A percentile compares a stretch with the other conserved stretches of the same genome.
Conservation (phyloP, 768 basidiomycete genomes). For the Lenzites betulinus region DNA sequence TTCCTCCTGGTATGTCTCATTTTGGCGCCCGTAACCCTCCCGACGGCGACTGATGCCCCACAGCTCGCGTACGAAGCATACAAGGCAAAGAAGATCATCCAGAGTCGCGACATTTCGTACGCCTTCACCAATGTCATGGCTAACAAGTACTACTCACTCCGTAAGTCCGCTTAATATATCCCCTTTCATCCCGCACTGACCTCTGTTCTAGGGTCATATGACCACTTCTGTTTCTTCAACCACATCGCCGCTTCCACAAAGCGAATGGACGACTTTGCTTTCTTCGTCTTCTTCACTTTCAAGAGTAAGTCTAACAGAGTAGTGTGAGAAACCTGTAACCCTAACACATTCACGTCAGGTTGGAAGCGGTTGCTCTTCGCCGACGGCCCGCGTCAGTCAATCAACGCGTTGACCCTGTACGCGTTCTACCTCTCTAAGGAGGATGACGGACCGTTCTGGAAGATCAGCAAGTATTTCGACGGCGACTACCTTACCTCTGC, state of each 20-base stretch:
- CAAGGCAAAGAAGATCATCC: slow-evolving; percentile 93
- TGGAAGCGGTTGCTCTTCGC: slow-evolving; percentile 90
- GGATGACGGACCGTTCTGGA: slow-evolving; percentile 57
- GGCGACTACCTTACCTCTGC: slow-evolving; percentile 74
- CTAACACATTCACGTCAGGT: too few species aligned
- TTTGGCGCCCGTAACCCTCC: neutral
- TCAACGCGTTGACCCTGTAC: slow-evolving; percentile 97
- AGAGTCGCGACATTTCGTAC: slow-evolving; percentile 94
- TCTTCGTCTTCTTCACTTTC: slow-evolving; percentile 99
- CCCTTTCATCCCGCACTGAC: neutral
- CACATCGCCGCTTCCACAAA: slow-evolving; percentile 96
- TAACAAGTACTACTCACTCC: slow-evolving; percentile 93
- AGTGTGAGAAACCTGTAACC: too few species aligned
- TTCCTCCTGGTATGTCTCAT: slow-evolving; percentile 77
- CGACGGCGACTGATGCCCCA: neutral
- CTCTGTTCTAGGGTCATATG: slow-evolving; percentile 72
- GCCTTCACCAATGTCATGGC: slow-evolving; percentile 98
- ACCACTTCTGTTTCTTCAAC: slow-evolving; percentile 98
- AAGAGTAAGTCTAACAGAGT: slow-evolving; percentile 91
- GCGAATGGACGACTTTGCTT: slow-evolving; percentile 95
- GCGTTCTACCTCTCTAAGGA: slow-evolving; percentile 74
- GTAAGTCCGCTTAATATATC: slow-evolving; percentile 47
- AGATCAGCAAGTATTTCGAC: slow-evolving; percentile 77
- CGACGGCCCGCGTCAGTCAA: slow-evolving; percentile 95
- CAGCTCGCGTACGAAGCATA: slow-evolving; percentile 90